A percentile compares a stretch with the other conserved stretches of the same genome.
Evolutionary conservation across 2,329 filamentous ascomycete species (phyloP).

Genomic region (Ceratocystis alfenasii): DNA sequence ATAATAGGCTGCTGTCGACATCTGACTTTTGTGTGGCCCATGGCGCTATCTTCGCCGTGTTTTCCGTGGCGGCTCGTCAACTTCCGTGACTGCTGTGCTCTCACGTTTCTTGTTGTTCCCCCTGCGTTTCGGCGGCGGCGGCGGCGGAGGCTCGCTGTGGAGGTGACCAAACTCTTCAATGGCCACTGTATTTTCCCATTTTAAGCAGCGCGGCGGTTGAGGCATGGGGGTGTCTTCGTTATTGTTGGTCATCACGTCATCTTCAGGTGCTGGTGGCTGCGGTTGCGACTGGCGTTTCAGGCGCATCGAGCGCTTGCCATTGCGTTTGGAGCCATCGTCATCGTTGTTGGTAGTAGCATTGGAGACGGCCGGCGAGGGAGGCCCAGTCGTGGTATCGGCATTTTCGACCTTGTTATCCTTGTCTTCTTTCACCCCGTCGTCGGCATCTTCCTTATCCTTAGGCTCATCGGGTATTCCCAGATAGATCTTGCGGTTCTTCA

Average conservation of each 20-base stretch:
- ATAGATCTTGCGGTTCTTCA: constrained; percentile 68
- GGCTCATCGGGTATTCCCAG: constrained; percentile 39
- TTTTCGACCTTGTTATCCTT: constrained; percentile 35
- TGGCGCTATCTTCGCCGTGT: constrained; percentile 23
- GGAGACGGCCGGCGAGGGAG: background rate
- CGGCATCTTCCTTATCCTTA: constrained; percentile 26
- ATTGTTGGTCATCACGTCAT: background rate
- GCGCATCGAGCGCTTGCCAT: constrained; percentile 2
- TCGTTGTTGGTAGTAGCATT: constrained; percentile 1
- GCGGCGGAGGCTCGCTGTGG: constrained; percentile 44
- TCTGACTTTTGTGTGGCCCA: background rate
- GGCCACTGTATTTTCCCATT: constrained; percentile 46
- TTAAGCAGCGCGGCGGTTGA: constrained; percentile 39
- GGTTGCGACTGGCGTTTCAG: background rate
- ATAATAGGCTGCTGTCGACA: background rate
- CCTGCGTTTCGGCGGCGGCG: constrained; percentile 38
- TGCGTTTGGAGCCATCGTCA: constrained; percentile 3
- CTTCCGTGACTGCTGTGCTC: constrained; percentile 27
- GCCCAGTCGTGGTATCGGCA: constrained; percentile 31
- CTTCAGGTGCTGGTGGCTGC: background rate
- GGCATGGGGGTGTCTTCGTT: constrained; percentile 30
- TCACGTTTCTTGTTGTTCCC: constrained; percentile 40
- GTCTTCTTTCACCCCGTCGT: constrained; percentile 22
- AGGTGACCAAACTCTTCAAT: constrained; percentile 46
- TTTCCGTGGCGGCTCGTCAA: constrained; percentile 25